Conservation (phyloP, 495 filamentous ascomycete genomes). For the Penicillium malachiteum region DNA sequence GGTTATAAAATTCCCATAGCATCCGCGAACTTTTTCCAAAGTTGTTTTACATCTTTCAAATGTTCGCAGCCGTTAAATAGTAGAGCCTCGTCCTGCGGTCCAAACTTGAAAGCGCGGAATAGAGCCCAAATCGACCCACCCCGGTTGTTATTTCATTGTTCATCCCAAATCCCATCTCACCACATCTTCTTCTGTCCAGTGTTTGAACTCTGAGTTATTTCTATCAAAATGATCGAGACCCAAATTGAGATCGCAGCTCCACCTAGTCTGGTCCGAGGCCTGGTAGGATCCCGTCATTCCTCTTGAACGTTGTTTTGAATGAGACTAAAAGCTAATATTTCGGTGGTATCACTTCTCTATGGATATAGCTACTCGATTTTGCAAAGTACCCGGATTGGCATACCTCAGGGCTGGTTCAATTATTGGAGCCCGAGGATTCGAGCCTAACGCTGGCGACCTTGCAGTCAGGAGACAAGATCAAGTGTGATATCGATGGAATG, state of each 20-base stretch:
- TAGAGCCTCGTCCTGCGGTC: too few species aligned
- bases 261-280: background rate
- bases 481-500: background rate
- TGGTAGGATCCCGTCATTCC: background rate
- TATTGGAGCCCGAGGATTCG: background rate
- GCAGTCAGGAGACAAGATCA: background rate
- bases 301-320: background rate
- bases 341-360: background rate
- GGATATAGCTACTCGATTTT: background rate
- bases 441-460: background rate
- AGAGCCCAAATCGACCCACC: too few species aligned
- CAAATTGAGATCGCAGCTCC: background rate
- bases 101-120: too few species aligned
- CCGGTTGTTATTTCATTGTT: too few species aligned
- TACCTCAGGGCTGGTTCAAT: background rate
- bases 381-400: background rate
- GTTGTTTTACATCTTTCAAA: too few species aligned
- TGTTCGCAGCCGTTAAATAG: too few species aligned
- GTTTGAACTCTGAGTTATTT: too few species aligned
- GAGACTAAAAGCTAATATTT: background rate
- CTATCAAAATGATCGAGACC: background rate
- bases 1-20: too few species aligned
- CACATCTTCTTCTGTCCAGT: too few species aligned
- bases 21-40: too few species aligned
- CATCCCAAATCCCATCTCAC: too few species aligned